phyloP scores from a whole-genome alignment of 805 yeast species.

The Maudiozyma bulderi region DNA sequence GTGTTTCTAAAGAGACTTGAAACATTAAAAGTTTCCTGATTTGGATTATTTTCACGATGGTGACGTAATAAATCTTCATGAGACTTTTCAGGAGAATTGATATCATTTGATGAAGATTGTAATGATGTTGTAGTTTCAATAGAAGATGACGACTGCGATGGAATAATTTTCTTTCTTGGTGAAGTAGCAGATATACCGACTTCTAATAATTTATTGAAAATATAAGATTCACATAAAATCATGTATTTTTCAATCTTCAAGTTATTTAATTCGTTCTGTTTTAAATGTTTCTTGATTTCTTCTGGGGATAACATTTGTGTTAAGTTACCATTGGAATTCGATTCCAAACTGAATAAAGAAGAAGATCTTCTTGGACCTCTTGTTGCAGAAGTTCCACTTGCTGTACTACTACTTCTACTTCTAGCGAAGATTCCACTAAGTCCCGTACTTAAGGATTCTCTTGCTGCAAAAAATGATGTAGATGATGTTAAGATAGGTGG shows the following conservation, averaged over 20 bases:
- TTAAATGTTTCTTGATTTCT: constrained; percentile 22
- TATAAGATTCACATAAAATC: constrained; percentile 25
- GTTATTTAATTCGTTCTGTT: constrained; percentile 18
- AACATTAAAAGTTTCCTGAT: constrained; percentile 12
- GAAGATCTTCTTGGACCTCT: constrained; percentile 24
- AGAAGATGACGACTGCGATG: not conserved
- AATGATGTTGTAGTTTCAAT: not conserved
- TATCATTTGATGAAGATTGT: not conserved
- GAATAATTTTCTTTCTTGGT: not conserved
- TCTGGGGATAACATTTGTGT: constrained; percentile 26
- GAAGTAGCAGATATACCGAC: constrained; percentile 27
- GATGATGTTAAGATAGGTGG: not conserved
- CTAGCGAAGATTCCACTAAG: constrained; percentile 29
- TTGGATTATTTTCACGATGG: not conserved
- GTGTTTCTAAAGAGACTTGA: constrained; percentile 25
- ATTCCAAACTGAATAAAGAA: constrained; percentile 22
- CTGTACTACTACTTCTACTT: constrained; percentile 24
- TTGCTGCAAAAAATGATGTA: constrained; percentile 16
- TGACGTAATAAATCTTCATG: not conserved
- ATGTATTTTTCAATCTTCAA: constrained; percentile 21
- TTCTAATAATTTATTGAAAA: constrained; percentile 21
- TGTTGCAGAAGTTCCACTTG: constrained; percentile 9
- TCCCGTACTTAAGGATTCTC: constrained; percentile 27
- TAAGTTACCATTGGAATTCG: constrained; percentile 8
- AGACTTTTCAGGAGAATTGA: not conserved